These are phyloP conservation scores for Delonix regia DNA, from an alignment of 306 rosid genomes.

Conservation along the genomic window DNA sequence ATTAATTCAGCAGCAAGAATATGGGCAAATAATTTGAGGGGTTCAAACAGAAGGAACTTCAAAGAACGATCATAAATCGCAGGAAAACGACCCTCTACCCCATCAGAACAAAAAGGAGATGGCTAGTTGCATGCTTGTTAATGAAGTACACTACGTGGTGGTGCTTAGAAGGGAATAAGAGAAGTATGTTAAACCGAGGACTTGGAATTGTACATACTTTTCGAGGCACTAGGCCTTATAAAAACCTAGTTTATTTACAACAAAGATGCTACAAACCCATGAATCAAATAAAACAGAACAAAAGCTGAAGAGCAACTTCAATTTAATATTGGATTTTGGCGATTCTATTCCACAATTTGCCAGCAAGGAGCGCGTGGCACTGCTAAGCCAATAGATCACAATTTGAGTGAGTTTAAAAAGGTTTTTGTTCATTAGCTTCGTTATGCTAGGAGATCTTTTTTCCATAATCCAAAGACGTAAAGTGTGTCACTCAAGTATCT, in stretches of 20 bases:
- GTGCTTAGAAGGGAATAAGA: not conserved
- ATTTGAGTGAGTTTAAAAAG: conserved; percentile 16
- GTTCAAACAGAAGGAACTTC: conserved; percentile 5
- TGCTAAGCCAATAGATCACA: conserved; percentile 4
- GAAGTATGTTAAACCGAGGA: conserved; percentile 19
- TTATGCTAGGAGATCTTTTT: conserved; percentile 34
- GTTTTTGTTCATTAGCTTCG: conserved; percentile 28
- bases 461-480: conserved; percentile 36
- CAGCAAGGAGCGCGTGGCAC: conserved; percentile 18
- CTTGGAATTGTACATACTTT: conserved; percentile 56
- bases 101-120: conserved; percentile 14
- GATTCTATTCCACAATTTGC: conserved; percentile 35
- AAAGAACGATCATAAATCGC: conserved; percentile 9
- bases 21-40: conserved; percentile 6
- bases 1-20: not conserved
- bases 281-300: conserved; percentile 41
- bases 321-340: conserved; percentile 19
- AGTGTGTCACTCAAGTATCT: conserved; percentile 46
- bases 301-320: conserved; percentile 35
- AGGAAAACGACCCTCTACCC: conserved; percentile 36
- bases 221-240: conserved; percentile 56
- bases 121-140: conserved; percentile 27
- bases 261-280: conserved; percentile 21
- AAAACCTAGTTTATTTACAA: conserved; percentile 40
- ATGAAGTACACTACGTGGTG: conserved; percentile 13